A percentile compares a stretch with the other conserved stretches of the same genome.
Evolutionary conservation across 495 filamentous ascomycete genomes (phyloP).

Genomic region (Aspergillus asperescens): DNA sequence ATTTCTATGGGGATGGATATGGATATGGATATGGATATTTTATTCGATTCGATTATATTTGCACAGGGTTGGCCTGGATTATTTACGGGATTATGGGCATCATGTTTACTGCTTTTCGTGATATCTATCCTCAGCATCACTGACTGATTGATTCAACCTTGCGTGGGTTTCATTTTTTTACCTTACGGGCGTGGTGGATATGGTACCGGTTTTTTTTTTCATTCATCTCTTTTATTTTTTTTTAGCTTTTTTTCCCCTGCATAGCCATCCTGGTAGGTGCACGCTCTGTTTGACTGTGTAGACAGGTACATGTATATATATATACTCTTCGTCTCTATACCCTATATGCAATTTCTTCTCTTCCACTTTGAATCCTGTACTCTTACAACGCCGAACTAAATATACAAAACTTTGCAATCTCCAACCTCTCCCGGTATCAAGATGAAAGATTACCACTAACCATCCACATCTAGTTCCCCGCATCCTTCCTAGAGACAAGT

Average conservation of each 20-base stretch:
- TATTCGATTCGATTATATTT: conserved; percentile 13
- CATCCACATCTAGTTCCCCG: no score
- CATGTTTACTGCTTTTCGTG: conserved; percentile 12
- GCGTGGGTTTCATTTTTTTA: conserved; percentile 17
- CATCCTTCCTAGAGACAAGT: no score
- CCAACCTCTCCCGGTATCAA: no score
- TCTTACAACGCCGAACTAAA: not conserved
- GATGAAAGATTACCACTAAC: no score
- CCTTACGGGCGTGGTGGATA: conserved; percentile 30
- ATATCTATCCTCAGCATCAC: conserved; percentile 17
- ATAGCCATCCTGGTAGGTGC: conserved; percentile 12
- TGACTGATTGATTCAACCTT: conserved; percentile 20
- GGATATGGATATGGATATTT: conserved; percentile 10
- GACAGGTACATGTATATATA: conserved; percentile 11
- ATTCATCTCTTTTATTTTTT: no score
- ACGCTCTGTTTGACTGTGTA: not conserved
- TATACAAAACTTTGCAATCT: conserved; percentile 5
- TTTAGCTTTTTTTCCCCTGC: conserved; percentile 10
- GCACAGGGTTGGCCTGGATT: conserved; percentile 8
- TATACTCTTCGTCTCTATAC: not conserved
- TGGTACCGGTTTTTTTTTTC: conserved; percentile 21
- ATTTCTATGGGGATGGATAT: not conserved
- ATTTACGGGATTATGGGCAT: conserved; percentile 15
- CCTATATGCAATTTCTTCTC: not conserved
- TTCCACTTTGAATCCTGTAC: not conserved